Evolutionary conservation across 768 basidiomycete species (phyloP), one percentile per base, ranked within the genome.

Genomic region (Leccinum imitatum): DNA sequence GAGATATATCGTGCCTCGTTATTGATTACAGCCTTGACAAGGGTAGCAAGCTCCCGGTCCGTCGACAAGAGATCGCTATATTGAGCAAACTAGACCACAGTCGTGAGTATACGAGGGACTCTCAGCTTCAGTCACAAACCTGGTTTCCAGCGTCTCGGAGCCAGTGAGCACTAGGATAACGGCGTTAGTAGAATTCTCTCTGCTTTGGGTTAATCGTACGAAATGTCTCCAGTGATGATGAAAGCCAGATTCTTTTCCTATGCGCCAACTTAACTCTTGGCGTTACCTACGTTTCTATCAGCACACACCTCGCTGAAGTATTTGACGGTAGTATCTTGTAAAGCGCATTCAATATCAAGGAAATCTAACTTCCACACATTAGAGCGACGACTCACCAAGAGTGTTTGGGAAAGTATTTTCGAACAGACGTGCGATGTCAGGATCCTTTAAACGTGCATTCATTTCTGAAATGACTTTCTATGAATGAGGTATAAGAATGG

Each of bases 341-440:
- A 56, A 53, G 44, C 17, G 52, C 17, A 25, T 54, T 55, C 23
- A 57, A 19, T 14, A 46, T 31, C 41, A 23, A 27, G 25, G 31
- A 30, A 3, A 15, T 6, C 10, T 14, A 3, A 21, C 21, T 11
- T 47, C 27, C 23, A 35, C 7, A 23, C 44, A 2, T 37, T 44
- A 31, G 52, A 41, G 57, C 13, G 33, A 9, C 31, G 15, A 68
- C 78, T 59, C 63, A 89, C 89, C 90, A 50, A 92, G 80, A 0
- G 90, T 92, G 65, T 90, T 90, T 3, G 90, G 90, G 67, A 91
- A 90, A 1, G 90, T 87, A 62, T 91, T 92, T 71, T 91, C 90
- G 63, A 92, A 92, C 21, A 92, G 70, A 53, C 88, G 82, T 13
- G 90, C 90, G 54, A 92, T 63, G 65, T 92, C 90, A 0, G 89